A percentile compares a stretch with the other conserved stretches of the same genome.
phyloP scores from a whole-genome alignment of 2,329 filamentous ascomycete species.

The Pezicula radicicola region DNA sequence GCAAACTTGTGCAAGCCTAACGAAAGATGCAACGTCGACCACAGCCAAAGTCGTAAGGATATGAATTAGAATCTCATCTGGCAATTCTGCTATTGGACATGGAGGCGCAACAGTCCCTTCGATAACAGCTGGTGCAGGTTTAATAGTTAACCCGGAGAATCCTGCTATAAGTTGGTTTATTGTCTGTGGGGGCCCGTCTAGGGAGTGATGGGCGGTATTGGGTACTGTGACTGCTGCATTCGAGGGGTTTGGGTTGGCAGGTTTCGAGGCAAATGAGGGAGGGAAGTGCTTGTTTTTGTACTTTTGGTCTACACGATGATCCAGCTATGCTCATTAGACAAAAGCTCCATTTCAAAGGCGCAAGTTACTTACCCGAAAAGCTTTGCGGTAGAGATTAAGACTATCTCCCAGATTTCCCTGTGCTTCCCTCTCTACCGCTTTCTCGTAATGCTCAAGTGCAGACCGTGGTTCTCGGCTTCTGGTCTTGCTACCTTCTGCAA shows the following conservation, averaged over 20 bases:
- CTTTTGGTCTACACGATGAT: conserved; percentile 75
- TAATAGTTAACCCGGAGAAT: conserved; percentile 70
- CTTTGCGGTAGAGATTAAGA: conserved; percentile 81
- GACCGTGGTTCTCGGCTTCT: conserved; percentile 56
- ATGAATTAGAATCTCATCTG: conserved; percentile 80
- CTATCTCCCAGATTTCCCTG: conserved; percentile 88
- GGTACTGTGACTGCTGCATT: conserved; percentile 50
- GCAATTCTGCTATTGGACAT: conserved; percentile 76
- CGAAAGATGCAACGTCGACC: conserved; percentile 73
- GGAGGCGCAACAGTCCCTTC: conserved; percentile 70
- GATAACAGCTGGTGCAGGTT: conserved; percentile 62
- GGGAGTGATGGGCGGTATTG: conserved; percentile 53
- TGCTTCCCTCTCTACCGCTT: conserved; percentile 83
- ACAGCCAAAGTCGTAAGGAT: conserved; percentile 72
- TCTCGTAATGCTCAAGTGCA: conserved; percentile 90
- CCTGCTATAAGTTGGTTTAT: conserved; percentile 69
- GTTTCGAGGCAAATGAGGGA: conserved; percentile 46
- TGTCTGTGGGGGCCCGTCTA: conserved; percentile 51
- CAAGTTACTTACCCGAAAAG: conserved; percentile 67
- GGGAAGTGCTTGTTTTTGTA: conserved; percentile 94
- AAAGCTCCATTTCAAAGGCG: background rate
- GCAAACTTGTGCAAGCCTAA: conserved; percentile 76
- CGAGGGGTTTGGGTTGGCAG: conserved; percentile 31
- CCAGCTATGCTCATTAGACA: conserved; percentile 54
- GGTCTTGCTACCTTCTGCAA: conserved; percentile 8